phyloP scores from a whole-genome alignment of 495 filamentous ascomycete species.

The Penicillium manginii region DNA sequence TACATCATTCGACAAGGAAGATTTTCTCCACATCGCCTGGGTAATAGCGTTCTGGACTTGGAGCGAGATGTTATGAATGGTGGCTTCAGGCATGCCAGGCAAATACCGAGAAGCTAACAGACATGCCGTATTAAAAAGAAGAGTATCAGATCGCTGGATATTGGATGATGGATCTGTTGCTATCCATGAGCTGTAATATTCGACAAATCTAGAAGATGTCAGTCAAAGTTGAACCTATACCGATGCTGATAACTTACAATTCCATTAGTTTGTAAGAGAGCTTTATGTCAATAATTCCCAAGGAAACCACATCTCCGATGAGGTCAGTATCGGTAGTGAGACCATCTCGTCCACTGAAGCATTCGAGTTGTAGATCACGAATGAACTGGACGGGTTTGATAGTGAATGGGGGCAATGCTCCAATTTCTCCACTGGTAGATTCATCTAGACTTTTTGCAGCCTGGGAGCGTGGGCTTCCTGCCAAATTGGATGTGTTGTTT shows the following conservation, averaged over 20 bases:
- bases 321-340: slow-evolving; percentile 28
- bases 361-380: slow-evolving; percentile 41
- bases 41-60: slow-evolving; percentile 40
- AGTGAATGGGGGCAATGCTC: slow-evolving; percentile 23
- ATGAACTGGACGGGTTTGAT: slow-evolving; percentile 43
- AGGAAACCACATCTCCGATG: slow-evolving; percentile 35
- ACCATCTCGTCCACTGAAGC: slow-evolving; percentile 35
- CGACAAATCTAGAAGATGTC: slow-evolving; percentile 35
- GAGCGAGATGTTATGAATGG: slow-evolving; percentile 39
- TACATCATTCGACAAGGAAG: slow-evolving; percentile 38
- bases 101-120: slow-evolving; percentile 45
- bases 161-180: slow-evolving; percentile 37
- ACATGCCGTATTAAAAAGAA: slow-evolving; percentile 46
- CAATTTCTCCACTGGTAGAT: slow-evolving; percentile 21
- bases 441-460: slow-evolving; percentile 33
- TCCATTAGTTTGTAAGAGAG: slow-evolving; percentile 42
- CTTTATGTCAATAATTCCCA: slow-evolving; percentile 40
- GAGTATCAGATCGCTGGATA: slow-evolving; percentile 35
- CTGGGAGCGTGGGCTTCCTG: slow-evolving; percentile 22
- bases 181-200: slow-evolving; percentile 43
- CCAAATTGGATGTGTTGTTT: slow-evolving; percentile 28
- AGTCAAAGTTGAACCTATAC: slow-evolving; percentile 6
- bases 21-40: slow-evolving; percentile 39
- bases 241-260: slow-evolving; percentile 28
- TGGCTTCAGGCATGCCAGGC: slow-evolving; percentile 36